A percentile compares a stretch with the other conserved stretches of the same genome.
phyloP scores from a whole-genome alignment of 768 basidiomycete genomes.

The Cyclocybe cylindracea region DNA sequence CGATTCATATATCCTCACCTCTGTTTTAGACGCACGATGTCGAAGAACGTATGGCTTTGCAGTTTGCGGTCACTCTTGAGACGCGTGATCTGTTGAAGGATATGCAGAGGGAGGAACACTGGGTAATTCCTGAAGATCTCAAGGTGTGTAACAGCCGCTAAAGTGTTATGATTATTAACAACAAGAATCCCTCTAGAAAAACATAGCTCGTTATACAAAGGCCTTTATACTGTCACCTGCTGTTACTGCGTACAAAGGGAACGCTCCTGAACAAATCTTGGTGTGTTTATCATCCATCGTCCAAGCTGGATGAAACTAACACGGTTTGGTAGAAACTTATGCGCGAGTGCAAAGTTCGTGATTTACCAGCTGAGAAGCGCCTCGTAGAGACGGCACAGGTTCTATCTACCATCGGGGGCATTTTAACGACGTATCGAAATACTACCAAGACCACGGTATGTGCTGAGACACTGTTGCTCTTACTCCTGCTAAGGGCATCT shows the following conservation, averaged over 20 bases:
- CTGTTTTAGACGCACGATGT: not conserved
- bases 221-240: conserved; percentile 8
- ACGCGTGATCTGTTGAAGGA: not conserved
- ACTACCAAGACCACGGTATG: too few relatives aligned
- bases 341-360: not conserved
- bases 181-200: not conserved
- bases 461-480: too few relatives aligned
- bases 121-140: not conserved
- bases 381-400: too few relatives aligned
- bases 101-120: not conserved
- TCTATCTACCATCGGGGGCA: too few relatives aligned
- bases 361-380: not conserved
- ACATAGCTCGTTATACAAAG: not conserved
- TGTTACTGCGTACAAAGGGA: not conserved
- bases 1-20: not conserved
- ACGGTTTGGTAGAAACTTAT: conserved; percentile 6
- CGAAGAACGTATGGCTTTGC: conserved; percentile 1
- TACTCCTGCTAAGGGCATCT: too few relatives aligned
- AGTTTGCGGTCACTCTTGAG: not conserved
- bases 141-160: conserved; percentile 6
- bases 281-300: not conserved
- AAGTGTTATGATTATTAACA: not conserved
- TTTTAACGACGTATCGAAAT: too few relatives aligned
- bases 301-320: not conserved
- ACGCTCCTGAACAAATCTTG: not conserved